Conservation (phyloP, 768 basidiomycete genomes). For the Russula compacta region DNA sequence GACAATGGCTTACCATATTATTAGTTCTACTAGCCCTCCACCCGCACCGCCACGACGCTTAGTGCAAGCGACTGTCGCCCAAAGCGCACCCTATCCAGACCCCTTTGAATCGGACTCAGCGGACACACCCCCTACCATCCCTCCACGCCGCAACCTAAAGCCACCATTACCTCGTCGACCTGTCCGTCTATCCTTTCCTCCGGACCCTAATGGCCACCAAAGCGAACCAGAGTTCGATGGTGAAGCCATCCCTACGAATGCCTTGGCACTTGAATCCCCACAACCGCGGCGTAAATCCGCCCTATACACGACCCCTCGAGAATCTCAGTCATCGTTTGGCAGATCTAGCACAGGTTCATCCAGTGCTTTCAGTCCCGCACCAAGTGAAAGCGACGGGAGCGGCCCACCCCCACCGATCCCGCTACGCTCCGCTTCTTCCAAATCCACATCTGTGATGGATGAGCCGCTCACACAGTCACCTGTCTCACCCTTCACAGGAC, state of each 20-base stretch:
- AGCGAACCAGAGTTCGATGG: neutral
- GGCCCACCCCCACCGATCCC: slow-evolving; percentile 5
- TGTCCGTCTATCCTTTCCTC: slow-evolving; percentile 6
- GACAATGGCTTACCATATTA: neutral
- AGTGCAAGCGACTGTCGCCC: neutral
- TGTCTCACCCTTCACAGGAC: neutral
- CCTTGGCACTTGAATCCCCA: neutral
- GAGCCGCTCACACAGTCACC: slow-evolving; percentile 4
- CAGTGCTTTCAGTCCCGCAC: neutral
- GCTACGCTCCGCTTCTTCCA: neutral
- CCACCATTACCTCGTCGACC: slow-evolving; percentile 10
- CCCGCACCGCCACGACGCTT: neutral
- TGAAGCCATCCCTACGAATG: neutral
- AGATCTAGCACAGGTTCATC: neutral
- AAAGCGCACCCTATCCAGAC: neutral
- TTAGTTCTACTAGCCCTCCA: neutral
- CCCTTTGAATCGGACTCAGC: slow-evolving; percentile 2
- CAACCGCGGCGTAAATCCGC: neutral
- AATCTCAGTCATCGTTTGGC: slow-evolving; percentile 1
- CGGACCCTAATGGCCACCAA: neutral
- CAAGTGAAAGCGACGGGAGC: slow-evolving; percentile 6
- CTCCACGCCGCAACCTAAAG: neutral
- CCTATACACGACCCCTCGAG: neutral
- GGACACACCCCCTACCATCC: neutral
- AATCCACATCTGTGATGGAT: neutral